Percentiles rank a stretch among this genome's conserved stretches.
phyloP scores from a whole-genome alignment of 345 rosid species.

The Fremontodendron californicum region DNA sequence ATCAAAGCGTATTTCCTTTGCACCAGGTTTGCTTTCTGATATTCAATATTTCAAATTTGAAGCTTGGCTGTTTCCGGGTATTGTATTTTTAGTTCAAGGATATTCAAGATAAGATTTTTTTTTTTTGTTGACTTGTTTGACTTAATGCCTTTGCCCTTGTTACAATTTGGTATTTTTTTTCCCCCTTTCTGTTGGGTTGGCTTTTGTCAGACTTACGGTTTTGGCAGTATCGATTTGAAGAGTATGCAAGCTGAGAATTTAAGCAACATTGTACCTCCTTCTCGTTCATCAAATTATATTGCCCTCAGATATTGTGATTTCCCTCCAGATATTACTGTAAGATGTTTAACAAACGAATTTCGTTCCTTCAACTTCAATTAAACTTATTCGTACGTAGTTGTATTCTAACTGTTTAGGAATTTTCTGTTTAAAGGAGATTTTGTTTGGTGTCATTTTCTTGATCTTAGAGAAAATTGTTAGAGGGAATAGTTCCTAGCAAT shows the following conservation, averaged over 20 bases:
- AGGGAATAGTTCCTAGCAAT: too few relatives aligned
- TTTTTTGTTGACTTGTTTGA: too few relatives aligned
- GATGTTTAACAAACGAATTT: constrained; percentile 28
- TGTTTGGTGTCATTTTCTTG: neutral
- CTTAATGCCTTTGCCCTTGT: constrained; percentile 12
- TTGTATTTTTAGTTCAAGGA: neutral
- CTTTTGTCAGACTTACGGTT: constrained; percentile 70
- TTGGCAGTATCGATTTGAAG: constrained; percentile 97
- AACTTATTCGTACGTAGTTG: neutral
- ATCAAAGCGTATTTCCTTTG: constrained; percentile 77
- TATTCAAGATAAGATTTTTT: neutral
- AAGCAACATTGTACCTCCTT: constrained; percentile 74
- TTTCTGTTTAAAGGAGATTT: neutral
- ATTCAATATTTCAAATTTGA: neutral
- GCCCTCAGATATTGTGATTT: constrained; percentile 67
- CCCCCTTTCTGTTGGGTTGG: constrained; percentile 34
- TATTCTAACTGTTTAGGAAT: neutral
- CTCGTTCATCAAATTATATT: constrained; percentile 85
- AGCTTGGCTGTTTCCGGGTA: constrained; percentile 8
- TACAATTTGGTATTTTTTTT: constrained; percentile 18
- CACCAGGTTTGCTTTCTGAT: constrained; percentile 50
- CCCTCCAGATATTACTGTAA: constrained; percentile 65
- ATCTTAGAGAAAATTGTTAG: too few relatives aligned
- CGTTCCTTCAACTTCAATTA: constrained; percentile 8
- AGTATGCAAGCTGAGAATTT: constrained; percentile 88